phyloP scores from a whole-genome alignment of 495 filamentous ascomycete genomes.

The Platismatia glauca region DNA sequence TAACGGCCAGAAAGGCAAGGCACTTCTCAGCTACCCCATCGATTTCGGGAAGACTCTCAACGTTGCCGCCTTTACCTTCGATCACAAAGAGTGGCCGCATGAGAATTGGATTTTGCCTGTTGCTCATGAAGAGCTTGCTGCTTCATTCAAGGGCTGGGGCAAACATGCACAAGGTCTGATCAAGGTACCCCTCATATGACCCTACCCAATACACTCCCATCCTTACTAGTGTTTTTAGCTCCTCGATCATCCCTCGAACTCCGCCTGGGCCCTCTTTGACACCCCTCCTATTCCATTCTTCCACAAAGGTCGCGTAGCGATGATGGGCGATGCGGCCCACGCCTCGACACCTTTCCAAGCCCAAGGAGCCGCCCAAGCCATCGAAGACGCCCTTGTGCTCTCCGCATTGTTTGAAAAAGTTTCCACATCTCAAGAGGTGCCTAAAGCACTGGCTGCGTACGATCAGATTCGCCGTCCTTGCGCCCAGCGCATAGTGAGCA shows the following conservation, averaged over 20 bases:
- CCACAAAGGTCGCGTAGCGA: slow-evolving; percentile 43
- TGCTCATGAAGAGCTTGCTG: slow-evolving; percentile 45
- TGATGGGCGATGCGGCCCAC: slow-evolving; percentile 64
- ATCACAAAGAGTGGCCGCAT: slow-evolving; percentile 39
- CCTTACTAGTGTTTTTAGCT: slow-evolving; percentile 36
- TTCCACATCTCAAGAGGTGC: slow-evolving; percentile 27
- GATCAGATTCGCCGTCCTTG: slow-evolving; percentile 50
- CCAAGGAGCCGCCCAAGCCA: slow-evolving; percentile 56
- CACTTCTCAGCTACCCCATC: slow-evolving; percentile 49
- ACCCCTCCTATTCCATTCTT: slow-evolving; percentile 48
- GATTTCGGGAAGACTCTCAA: slow-evolving; percentile 56
- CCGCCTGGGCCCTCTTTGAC: slow-evolving; percentile 57
- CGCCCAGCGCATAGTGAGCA: slow-evolving; percentile 39
- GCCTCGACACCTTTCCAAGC: slow-evolving; percentile 63
- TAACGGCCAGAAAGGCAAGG: neutral
- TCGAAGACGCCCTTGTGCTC: slow-evolving; percentile 57
- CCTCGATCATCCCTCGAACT: neutral
- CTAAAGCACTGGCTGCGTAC: slow-evolving; percentile 51
- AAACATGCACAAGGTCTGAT: neutral
- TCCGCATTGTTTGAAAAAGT: slow-evolving; percentile 41
- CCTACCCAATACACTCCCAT: no score
- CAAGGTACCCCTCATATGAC: slow-evolving; percentile 27
- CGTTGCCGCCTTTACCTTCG: slow-evolving; percentile 37
- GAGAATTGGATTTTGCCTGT: slow-evolving; percentile 49
- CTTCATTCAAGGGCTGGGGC: slow-evolving; percentile 49